These are phyloP conservation scores for Adiantum capillusveneris DNA, from an alignment of 75 land plant species.

Conservation along the genomic window DNA sequence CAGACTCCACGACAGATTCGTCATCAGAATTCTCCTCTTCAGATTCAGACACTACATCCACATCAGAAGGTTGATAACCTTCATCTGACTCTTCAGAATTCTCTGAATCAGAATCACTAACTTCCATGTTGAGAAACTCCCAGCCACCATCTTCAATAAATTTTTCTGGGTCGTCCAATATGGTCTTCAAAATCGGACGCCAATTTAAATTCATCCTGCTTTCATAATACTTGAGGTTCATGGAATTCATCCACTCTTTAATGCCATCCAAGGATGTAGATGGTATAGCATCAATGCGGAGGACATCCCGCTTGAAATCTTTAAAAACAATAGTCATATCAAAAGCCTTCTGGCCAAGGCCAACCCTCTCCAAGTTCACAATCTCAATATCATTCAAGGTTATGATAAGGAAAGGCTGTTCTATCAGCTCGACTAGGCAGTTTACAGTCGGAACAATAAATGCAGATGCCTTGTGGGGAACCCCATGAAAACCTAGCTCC, in stretches of 20 bases:
- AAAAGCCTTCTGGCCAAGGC: slow-evolving; percentile 94
- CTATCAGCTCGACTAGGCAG: slow-evolving; percentile 41
- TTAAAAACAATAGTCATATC: slow-evolving; percentile 95
- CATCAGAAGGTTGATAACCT: slow-evolving; percentile 80
- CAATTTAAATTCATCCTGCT: slow-evolving; percentile 91
- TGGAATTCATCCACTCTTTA: slow-evolving; percentile 92
- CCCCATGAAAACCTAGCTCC: slow-evolving; percentile 45
- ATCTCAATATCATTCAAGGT: slow-evolving; percentile 90
- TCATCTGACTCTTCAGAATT: slow-evolving; percentile 78
- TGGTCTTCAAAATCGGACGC: slow-evolving; percentile 87
- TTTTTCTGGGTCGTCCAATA: slow-evolving; percentile 89
- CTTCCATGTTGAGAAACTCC: slow-evolving; percentile 54
- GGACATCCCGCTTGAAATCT: slow-evolving; percentile 82
- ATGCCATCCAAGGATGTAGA: slow-evolving; percentile 79
- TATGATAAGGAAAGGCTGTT: slow-evolving; percentile 65
- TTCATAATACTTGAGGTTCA: slow-evolving; percentile 85
- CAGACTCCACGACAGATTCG: slow-evolving; percentile 46
- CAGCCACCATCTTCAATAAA: slow-evolving; percentile 74
- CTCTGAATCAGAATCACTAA: slow-evolving; percentile 82
- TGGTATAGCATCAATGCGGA: slow-evolving; percentile 90
- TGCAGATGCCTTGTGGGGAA: slow-evolving; percentile 34
- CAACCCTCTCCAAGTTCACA: slow-evolving; percentile 90
- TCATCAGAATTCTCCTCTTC: slow-evolving; percentile 68
- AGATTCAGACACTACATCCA: slow-evolving; percentile 56
- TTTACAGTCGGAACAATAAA: slow-evolving; percentile 46